These are phyloP conservation scores for Microthyrium microscopicum DNA, from an alignment of 2,329 filamentous ascomycete genomes.

Conservation along the genomic window DNA sequence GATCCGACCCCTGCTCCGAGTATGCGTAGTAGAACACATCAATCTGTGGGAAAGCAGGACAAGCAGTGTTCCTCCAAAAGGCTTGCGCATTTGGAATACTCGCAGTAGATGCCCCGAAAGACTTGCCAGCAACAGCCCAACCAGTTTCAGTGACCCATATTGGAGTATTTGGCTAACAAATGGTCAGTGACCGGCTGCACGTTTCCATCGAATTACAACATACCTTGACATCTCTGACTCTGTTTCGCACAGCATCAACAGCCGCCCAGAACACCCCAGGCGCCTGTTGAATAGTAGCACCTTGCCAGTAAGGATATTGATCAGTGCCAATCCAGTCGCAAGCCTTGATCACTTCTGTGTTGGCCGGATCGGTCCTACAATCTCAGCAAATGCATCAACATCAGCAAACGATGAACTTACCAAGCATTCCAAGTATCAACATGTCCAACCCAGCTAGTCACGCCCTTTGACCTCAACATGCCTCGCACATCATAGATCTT, in stretches of 20 bases:
- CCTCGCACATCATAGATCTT: slow-evolving; percentile 36
- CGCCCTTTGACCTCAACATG: slow-evolving; percentile 31
- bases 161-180: too few species aligned
- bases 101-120: slow-evolving; percentile 43
- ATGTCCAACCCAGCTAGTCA: slow-evolving; percentile 59
- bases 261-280: slow-evolving; percentile 33
- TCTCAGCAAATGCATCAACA: not conserved
- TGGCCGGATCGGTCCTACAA: slow-evolving; percentile 46
- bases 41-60: too few species aligned
- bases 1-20: too few species aligned
- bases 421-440: slow-evolving; percentile 69
- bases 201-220: slow-evolving; percentile 17
- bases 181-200: slow-evolving; percentile 33
- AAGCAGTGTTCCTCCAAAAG: too few species aligned
- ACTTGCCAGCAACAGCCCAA: slow-evolving; percentile 59
- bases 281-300: slow-evolving; percentile 46
- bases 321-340: slow-evolving; percentile 73
- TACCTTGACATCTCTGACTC: slow-evolving; percentile 30
- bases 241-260: slow-evolving; percentile 36
- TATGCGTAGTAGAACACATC: too few species aligned
- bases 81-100: slow-evolving; percentile 50
- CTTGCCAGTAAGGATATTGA: slow-evolving; percentile 71
- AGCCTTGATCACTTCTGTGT: slow-evolving; percentile 50
- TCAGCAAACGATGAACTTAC: slow-evolving; percentile 3
- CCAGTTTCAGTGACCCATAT: slow-evolving; percentile 85